Evolutionary conservation across 2,329 filamentous ascomycete species (phyloP), one percentile per base, ranked within the genome.

Genomic region (Fusarium hostae): DNA sequence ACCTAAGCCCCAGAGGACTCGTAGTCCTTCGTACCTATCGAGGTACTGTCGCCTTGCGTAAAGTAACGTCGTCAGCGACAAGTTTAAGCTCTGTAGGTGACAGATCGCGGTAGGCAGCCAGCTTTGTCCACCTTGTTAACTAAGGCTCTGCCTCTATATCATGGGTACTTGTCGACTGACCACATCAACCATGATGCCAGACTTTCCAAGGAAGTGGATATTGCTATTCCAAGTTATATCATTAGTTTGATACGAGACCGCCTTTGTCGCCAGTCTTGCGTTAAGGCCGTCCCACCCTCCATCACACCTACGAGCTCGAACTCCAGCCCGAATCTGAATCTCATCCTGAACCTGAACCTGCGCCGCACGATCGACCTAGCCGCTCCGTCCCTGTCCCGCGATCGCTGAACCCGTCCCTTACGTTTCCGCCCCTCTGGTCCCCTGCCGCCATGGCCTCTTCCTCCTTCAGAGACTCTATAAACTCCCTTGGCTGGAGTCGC

Each of bases 381-480:
- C 76, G 74, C 59, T 71, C 68, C 70, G 72, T 72, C 62, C 71
- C 68, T 60, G 69, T 61, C 69, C 65, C 63, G 57, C 54, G 59
- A 37, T 63, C 61, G 47, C 71, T 59, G 59, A 71, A 63, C 63
- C 70, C 66, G 66, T 48, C 55, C 67, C 64, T 59, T 55, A 59
- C 66, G 57, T 54, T 66, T 62, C 75, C 67, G 63, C 43, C 59
- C 68, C 71, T 66, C 64, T 72, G 63, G 61, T 32, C 60, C 59
- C 59, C 62, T 60, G 59, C 55, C 65, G 61, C 60, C 70, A 97
- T 97, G 95, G 92, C 95, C 68, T 95, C 94, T 74, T 86, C 90
- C 75, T 93, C 94, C 50, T 98, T 99, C 82, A 90, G 95, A 80
- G 94, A 98, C 82, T 97, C 94, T 26, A 94, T 98, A 87, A 97